Evolutionary conservation across 2,329 filamentous ascomycete species (phyloP), one percentile per base, ranked within the genome.

Genomic region (Dactylellina drechsleri): DNA sequence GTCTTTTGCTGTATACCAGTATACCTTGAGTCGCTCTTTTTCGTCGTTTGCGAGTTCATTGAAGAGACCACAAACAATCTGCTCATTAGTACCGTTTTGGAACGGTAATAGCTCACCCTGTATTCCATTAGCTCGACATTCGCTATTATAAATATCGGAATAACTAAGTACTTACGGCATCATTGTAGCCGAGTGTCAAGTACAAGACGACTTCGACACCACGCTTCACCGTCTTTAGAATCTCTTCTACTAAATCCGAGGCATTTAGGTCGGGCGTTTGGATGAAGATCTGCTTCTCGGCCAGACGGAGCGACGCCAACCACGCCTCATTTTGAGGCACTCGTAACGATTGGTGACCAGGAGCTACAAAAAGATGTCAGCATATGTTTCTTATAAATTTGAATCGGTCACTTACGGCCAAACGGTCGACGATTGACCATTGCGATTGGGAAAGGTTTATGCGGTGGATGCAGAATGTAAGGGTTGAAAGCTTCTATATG

Each of bases 191-290:
- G 0, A 93, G 85, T 77, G 90, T 92, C 0, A 92, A 84, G 77
- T 91, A 93, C 80, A 88, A 89, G 0, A 86, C 88, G 0, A 93
- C 87, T 59, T 88, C 83, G 0, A 93, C 82, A 0, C 91, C 91
- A 0, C 91, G 84, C 73, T 88, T 85, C n/a, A 89, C 85, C 0
- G 91, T 91, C 2, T 85, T 85, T 0, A 86, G 79, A 2, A 93
- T 85, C 0, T 88, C 89, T 0, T 88, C 86, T n/a, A 74, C 0
- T 92, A 79, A 0, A 93, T 82, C 0, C 88, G 89, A 67, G 87
- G 91, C 90, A 78, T 94, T 94, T 43, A 94, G 84, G 20, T 92
- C 90, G 0, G 91, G 91, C 0, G 90, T 89, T 80, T 93, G 90
- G 70, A 94, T 92, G 79, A 93, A 92, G n/a, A 93, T 85, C 28